Evolutionary conservation across 495 filamentous ascomycete species (phyloP), one percentile per base, ranked within the genome.

Genomic region (Hypoxylon fuscum): DNA sequence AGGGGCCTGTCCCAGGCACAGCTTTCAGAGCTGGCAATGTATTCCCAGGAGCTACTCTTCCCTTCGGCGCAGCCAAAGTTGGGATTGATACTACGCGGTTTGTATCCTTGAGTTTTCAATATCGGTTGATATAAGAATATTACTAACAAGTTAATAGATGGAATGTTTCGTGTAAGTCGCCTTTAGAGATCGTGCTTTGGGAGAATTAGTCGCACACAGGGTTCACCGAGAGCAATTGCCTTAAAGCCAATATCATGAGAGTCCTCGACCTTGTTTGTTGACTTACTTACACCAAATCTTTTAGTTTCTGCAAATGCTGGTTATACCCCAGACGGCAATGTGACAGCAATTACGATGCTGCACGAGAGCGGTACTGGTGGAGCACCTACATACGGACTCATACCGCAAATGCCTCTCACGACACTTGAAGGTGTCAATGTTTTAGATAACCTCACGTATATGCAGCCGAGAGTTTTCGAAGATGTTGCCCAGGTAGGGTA

Each of bases 341-440:
- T 91, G 52, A 86, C 82, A 0, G 88, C 81, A 1, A 88, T 90
- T 70, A 87, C 82, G 32, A 81, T 90, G 82, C 86, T 88, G 84
- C 88, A 91, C 62, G 88, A 90, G 66, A 83, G 82, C 32, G 88
- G 88, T 0, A 91, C 85, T 5, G 88, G 88, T 3, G 88, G 88
- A 3, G 85, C 85, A 5, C 87, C 88, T 2, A 90, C 88, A 65
- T 91, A 90, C 56, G 87, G 88, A 0, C 81, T 87, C 12, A 83
- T 90, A 31, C 79, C 82, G 3, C 88, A 90, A 62, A 77, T 90
- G 66, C 87, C 88, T 0, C 69, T 87, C 3, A 67, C 68, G 2
- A 60, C 52, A 8, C 56, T 82, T 0, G 55, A 64, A 8, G 71
- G 75, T 11, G 71, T 90, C 42, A 80, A 90, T 45, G 81, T 86